phyloP scores from a whole-genome alignment of 2,329 filamentous ascomycete genomes.

The Xylaria arbuscula region DNA sequence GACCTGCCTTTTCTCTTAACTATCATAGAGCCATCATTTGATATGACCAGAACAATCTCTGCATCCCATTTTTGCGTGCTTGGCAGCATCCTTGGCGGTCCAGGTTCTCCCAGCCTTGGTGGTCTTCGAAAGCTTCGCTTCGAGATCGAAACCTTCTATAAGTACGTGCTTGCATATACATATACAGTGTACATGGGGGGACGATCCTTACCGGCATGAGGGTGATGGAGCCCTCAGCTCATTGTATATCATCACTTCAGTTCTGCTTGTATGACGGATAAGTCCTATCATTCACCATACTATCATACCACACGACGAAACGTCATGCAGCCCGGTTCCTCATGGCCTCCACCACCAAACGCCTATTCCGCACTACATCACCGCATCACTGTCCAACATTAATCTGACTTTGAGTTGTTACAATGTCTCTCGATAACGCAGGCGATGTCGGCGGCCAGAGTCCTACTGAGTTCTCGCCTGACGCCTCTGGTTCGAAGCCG shows the following conservation, averaged over 20 bases:
- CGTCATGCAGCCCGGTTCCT: not conserved
- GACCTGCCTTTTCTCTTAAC: no score
- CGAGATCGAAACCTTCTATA: not conserved
- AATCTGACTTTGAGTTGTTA: conserved; percentile 18
- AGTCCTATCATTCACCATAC: conserved; percentile 16
- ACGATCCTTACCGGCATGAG: conserved; percentile 25
- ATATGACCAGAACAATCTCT: conserved; percentile 10
- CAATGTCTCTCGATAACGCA: conserved; percentile 41
- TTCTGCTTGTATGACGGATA: conserved; percentile 19
- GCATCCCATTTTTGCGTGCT: not conserved
- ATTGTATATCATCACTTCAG: conserved; percentile 30
- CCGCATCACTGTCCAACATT: not conserved
- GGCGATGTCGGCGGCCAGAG: conserved; percentile 39
- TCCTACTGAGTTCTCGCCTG: conserved; percentile 42
- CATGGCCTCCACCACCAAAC: not conserved
- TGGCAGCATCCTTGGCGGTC: conserved; percentile 14
- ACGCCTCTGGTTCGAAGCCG: conserved; percentile 42
- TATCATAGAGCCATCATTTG: not conserved
- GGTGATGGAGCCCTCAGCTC: conserved; percentile 19
- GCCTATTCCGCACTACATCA: conserved; percentile 11
- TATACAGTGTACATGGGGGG: conserved; percentile 12
- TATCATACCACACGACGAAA: conserved; percentile 11
- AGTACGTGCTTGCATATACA: conserved; percentile 14
- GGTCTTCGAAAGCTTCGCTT: conserved; percentile 2
- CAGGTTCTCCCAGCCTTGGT: conserved; percentile 3